Conservation (phyloP, 2,329 filamentous ascomycete species). For the Sphaceloma murrayae region DNA sequence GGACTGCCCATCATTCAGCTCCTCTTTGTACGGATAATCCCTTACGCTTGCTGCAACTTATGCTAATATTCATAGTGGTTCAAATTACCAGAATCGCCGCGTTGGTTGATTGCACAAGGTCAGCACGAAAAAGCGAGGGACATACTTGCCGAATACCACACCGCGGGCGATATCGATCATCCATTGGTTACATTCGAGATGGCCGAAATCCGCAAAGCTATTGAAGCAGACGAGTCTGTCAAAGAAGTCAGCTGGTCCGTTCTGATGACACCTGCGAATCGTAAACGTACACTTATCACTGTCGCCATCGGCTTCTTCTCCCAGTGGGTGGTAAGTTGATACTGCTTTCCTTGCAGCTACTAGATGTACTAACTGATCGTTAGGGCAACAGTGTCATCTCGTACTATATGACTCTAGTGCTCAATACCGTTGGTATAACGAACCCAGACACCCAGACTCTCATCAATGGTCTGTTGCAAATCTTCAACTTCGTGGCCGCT, state of each 20-base stretch:
- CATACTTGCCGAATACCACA: constrained; percentile 16
- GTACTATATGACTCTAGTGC: neutral
- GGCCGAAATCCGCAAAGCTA: too few relatives aligned
- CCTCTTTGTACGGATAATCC: constrained; percentile 23
- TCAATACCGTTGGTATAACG: neutral
- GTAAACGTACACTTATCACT: neutral
- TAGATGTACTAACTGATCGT: too few relatives aligned
- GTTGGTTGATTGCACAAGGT: constrained; percentile 36
- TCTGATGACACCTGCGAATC: neutral
- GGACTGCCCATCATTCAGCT: neutral
- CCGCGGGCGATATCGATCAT: neutral
- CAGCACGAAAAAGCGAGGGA: constrained; percentile 31
- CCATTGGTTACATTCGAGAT: too few relatives aligned
- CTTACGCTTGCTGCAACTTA: too few relatives aligned
- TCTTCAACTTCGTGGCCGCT: too few relatives aligned
- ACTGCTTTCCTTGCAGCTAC: too few relatives aligned
- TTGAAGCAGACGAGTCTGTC: too few relatives aligned
- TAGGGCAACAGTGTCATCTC: neutral
- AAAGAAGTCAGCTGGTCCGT: too few relatives aligned
- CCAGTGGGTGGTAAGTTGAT: too few relatives aligned
- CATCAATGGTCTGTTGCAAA: too few relatives aligned
- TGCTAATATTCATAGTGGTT: too few relatives aligned
- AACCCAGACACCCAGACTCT: neutral
- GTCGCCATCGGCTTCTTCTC: neutral
- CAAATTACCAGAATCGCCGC: constrained; percentile 38